A percentile compares a stretch with the other conserved stretches of the same genome.
phyloP scores from a whole-genome alignment of 2,329 filamentous ascomycete genomes.

The Aspergillus thermomutatus region DNA sequence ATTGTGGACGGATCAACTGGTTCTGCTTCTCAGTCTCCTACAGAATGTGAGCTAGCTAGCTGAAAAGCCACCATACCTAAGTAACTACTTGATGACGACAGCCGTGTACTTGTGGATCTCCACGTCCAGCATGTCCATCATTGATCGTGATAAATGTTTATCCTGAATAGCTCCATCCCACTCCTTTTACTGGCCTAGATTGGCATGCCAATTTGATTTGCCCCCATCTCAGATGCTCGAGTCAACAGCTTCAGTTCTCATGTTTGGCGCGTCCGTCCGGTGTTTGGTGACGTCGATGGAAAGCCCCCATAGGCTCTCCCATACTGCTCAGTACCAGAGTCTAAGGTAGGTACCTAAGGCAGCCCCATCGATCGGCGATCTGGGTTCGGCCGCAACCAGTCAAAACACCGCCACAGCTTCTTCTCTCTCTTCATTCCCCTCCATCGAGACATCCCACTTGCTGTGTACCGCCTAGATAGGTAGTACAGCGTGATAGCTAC shows the following conservation, averaged over 20 bases:
- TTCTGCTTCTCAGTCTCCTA: neutral
- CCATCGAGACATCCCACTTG: neutral
- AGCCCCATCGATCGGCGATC: conserved; percentile 2
- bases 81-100: neutral
- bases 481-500: neutral
- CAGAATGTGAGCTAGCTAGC: neutral
- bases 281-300: conserved; percentile 6
- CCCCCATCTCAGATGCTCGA: neutral
- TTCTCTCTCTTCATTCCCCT: neutral
- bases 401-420: neutral
- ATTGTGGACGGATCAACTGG: no score
- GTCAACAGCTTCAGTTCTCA: neutral
- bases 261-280: neutral
- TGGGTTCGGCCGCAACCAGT: conserved; percentile 2
- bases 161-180: neutral
- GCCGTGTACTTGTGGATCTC: neutral
- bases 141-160: neutral
- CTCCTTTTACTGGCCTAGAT: neutral
- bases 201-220: neutral
- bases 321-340: no score
- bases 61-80: neutral
- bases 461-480: neutral
- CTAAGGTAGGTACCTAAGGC: neutral
- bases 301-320: neutral
- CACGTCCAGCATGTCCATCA: neutral